phyloP scores from a whole-genome alignment of 2,329 filamentous ascomycete genomes.

The Aspergillus sp. region DNA sequence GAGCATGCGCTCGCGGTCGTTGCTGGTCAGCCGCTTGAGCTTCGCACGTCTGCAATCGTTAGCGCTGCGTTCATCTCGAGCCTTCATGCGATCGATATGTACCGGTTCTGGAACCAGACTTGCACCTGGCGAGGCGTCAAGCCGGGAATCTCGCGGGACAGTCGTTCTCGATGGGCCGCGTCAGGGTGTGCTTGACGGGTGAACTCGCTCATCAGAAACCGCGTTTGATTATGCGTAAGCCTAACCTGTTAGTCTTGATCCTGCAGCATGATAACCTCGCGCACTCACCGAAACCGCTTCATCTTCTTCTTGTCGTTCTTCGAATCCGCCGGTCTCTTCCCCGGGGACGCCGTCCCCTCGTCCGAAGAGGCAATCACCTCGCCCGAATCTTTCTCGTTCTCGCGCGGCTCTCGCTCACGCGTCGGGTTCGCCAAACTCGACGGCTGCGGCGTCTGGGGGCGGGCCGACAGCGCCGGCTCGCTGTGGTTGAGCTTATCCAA shows the following conservation, averaged over 20 bases:
- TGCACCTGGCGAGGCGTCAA: slow-evolving; percentile 90
- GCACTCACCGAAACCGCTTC: slow-evolving; percentile 43
- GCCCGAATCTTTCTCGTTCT: slow-evolving; percentile 17
- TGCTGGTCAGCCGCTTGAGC: slow-evolving; percentile 59
- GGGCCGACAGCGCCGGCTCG: slow-evolving; percentile 17
- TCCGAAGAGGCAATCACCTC: slow-evolving; percentile 26
- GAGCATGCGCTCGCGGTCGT: slow-evolving; percentile 62
- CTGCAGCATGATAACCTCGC: slow-evolving; percentile 6
- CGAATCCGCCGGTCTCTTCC: slow-evolving; percentile 26
- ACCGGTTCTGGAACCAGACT: slow-evolving; percentile 99
- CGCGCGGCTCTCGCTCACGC: slow-evolving; percentile 12
- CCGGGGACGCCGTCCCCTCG: slow-evolving; percentile 26
- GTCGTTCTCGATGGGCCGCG: slow-evolving; percentile 80
- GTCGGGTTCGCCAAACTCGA: slow-evolving; percentile 12
- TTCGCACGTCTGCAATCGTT: slow-evolving; percentile 53
- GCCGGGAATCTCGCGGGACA: slow-evolving; percentile 87
- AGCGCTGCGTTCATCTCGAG: too few relatives aligned
- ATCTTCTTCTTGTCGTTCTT: slow-evolving; percentile 41
- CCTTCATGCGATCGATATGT: too few relatives aligned
- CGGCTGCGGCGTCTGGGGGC: slow-evolving; percentile 12
- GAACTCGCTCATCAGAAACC: slow-evolving; percentile 96
- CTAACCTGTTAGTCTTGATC: slow-evolving; percentile 45
- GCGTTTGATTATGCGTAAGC: slow-evolving; percentile 93
- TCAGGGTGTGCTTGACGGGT: slow-evolving; percentile 92
- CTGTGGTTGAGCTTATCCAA: slow-evolving; percentile 25